A percentile compares a stretch with the other conserved stretches of the same genome.
Conservation (phyloP, 2,329 filamentous ascomycete species). For the Aureobasidium subglaciale region DNA sequence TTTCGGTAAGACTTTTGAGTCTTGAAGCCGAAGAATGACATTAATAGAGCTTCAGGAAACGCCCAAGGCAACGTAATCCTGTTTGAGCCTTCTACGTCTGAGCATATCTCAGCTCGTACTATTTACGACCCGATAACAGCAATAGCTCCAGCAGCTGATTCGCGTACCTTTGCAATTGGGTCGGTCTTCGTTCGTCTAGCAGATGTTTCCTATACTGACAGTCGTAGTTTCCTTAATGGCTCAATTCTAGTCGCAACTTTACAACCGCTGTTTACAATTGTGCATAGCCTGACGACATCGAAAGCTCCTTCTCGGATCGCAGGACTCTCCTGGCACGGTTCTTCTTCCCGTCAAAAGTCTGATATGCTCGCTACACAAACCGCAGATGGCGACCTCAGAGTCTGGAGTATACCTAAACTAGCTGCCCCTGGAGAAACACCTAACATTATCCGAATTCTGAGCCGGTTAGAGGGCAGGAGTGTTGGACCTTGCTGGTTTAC, state of each 20-base stretch:
- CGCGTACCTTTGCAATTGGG: conserved; percentile 93
- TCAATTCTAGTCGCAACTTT: conserved; percentile 84
- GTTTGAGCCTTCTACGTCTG: conserved; percentile 87
- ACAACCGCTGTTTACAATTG: conserved; percentile 84
- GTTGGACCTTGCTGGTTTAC: conserved; percentile 88
- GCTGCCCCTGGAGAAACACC: conserved; percentile 61
- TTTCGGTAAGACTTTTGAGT: conserved; percentile 62
- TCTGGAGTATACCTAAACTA: conserved; percentile 92
- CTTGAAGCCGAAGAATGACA: neutral
- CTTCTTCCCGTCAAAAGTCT: conserved; percentile 89
- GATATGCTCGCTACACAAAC: conserved; percentile 96
- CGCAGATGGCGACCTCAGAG: conserved; percentile 80
- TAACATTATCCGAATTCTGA: conserved; percentile 81
- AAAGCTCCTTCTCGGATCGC: conserved; percentile 80
- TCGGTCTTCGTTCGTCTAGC: conserved; percentile 35
- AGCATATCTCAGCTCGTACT: conserved; percentile 84
- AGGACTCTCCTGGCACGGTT: conserved; percentile 88
- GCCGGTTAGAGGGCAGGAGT: conserved; percentile 65
- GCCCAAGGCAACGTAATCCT: conserved; percentile 86
- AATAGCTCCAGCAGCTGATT: conserved; percentile 80
- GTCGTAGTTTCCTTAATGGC: conserved; percentile 78
- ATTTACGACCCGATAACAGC: conserved; percentile 95
- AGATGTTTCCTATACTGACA: conserved; percentile 6
- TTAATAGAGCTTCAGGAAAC: conserved; percentile 57
- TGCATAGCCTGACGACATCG: conserved; percentile 84